phyloP scores from a whole-genome alignment of 345 rosid species.

The Garcia nutans region DNA sequence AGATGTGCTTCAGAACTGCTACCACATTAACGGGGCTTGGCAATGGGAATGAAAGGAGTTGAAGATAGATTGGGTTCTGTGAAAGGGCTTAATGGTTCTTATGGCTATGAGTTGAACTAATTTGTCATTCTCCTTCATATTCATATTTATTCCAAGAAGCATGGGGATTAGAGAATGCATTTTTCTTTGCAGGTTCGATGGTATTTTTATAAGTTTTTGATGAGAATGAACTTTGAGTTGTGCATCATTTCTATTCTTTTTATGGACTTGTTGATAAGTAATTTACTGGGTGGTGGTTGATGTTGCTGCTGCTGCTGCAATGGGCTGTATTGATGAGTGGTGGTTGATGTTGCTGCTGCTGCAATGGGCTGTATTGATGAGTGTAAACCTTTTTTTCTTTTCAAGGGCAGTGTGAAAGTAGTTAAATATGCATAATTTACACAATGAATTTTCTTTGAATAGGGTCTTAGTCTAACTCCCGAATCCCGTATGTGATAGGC shows the following conservation, averaged over 20 bases:
- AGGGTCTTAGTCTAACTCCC: background rate
- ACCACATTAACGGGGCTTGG: background rate
- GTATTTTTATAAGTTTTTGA: background rate
- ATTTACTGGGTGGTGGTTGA: background rate
- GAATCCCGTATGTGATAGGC: too few relatives aligned
- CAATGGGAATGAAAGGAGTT: background rate
- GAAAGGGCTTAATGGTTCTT: background rate
- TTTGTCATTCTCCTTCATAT: background rate
- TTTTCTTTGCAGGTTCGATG: background rate
- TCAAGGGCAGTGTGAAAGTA: background rate
- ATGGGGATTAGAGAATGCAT: background rate
- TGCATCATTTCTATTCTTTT: background rate
- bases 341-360: background rate
- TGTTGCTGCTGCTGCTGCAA: background rate
- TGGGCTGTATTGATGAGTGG: background rate
- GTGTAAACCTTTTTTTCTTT: background rate
- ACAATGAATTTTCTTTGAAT: background rate
- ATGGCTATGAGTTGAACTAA: background rate
- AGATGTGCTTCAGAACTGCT: background rate
- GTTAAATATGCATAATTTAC: background rate
- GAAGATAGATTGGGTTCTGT: background rate
- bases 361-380: background rate
- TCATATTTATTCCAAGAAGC: constrained; percentile 1
- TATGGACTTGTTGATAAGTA: background rate
- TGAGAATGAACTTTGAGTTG: background rate